phyloP scores from a whole-genome alignment of 352 stramenopile species.

The Globisporangium canariense region DNA sequence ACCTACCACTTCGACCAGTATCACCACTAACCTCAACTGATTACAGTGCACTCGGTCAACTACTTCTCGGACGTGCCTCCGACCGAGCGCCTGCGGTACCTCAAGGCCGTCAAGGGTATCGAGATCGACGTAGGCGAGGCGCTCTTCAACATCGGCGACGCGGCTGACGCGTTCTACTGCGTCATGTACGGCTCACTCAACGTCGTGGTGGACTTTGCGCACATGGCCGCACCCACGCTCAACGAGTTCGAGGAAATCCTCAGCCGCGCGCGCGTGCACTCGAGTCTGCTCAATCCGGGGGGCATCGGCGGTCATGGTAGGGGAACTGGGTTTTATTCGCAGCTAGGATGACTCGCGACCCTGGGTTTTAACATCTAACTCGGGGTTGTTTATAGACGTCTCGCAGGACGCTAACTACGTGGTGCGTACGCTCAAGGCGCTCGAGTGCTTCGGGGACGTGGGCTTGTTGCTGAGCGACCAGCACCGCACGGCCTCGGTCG shows the following conservation, averaged over 20 bases:
- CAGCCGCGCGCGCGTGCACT: conserved; percentile 63
- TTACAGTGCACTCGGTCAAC: conserved; percentile 47
- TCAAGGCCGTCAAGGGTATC: conserved; percentile 62
- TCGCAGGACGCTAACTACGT: conserved; percentile 52
- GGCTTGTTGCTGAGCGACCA: conserved; percentile 55
- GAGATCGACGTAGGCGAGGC: conserved; percentile 60
- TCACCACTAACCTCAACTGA: not conserved
- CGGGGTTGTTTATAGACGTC: conserved; percentile 1
- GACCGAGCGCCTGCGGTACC: conserved; percentile 51
- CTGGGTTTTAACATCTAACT: not conserved
- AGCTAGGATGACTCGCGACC: no score
- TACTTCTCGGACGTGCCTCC: conserved; percentile 62
- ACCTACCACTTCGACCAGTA: no score
- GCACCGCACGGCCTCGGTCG: conserved; percentile 58
- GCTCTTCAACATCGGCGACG: conserved; percentile 67
- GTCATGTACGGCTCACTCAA: conserved; percentile 74
- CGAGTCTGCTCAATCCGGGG: conserved; percentile 59
- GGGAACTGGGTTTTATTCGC: not conserved
- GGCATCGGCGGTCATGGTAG: conserved; percentile 30
- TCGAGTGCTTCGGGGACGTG: conserved; percentile 74
- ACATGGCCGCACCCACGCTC: conserved; percentile 54
- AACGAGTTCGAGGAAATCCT: conserved; percentile 76
- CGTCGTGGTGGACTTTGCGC: conserved; percentile 72
- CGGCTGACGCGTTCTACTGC: conserved; percentile 71
- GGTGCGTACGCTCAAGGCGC: conserved; percentile 54